These are phyloP conservation scores for Chionographis japonica DNA, from an alignment of 106 monocot genomes.

Conservation along the genomic window DNA sequence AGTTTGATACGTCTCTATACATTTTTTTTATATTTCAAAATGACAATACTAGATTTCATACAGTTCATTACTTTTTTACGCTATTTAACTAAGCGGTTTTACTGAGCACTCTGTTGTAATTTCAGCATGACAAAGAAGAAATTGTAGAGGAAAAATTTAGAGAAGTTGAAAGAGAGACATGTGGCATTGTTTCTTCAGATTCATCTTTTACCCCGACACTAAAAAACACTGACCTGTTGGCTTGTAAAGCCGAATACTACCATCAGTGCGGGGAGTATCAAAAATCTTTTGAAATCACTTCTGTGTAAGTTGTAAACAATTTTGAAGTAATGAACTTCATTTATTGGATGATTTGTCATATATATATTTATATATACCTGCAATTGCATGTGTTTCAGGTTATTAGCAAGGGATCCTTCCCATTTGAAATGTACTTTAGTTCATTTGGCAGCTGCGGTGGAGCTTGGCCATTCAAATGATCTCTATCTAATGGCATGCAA, in stretches of 20 bases:
- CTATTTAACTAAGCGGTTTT: not conserved
- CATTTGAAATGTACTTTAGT: slow-evolving; percentile 89
- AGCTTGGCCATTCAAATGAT: slow-evolving; percentile 93
- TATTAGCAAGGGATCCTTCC: slow-evolving; percentile 84
- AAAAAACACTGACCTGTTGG: slow-evolving; percentile 71
- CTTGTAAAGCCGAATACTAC: slow-evolving; percentile 94
- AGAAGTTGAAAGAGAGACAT: slow-evolving; percentile 71
- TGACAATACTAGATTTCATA: not conserved
- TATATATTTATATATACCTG: not conserved
- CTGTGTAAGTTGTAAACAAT: slow-evolving; percentile 52
- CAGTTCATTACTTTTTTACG: not conserved
- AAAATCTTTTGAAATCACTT: slow-evolving; percentile 87
- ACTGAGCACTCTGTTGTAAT: not conserved
- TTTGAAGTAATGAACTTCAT: not conserved
- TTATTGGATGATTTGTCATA: not conserved
- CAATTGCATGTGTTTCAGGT: slow-evolving; percentile 30
- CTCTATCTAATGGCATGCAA: slow-evolving; percentile 83
- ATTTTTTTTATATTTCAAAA: not conserved
- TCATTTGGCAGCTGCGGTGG: slow-evolving; percentile 80
- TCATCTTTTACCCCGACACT: slow-evolving; percentile 35
- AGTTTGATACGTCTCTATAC: not conserved
- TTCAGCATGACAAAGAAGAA: slow-evolving; percentile 84
- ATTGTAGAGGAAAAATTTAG: slow-evolving; percentile 73
- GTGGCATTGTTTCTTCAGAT: slow-evolving; percentile 25
- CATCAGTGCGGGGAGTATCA: slow-evolving; percentile 92